phyloP scores from a whole-genome alignment of 306 rosid genomes.

The Dalbergia cochinchinensis region DNA sequence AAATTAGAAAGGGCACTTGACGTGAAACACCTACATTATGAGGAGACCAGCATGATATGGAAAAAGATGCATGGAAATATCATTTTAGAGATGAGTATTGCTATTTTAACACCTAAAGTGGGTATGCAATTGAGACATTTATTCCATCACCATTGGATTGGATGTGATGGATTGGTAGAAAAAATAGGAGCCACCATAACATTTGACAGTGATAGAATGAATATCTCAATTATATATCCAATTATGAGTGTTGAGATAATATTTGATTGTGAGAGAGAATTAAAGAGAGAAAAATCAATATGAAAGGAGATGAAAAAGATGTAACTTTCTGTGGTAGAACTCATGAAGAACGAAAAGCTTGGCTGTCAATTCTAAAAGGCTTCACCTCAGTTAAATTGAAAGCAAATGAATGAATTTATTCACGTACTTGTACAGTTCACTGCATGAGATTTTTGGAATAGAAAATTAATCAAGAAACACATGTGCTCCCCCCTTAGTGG shows the following conservation, averaged over 20 bases:
- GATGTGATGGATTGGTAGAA: too few species aligned
- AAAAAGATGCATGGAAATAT: slow-evolving; percentile 48
- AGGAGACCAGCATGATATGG: slow-evolving; percentile 38
- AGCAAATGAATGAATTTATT: background rate
- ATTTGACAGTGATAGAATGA: too few species aligned
- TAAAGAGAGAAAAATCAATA: slow-evolving; percentile 16
- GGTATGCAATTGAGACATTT: too few species aligned
- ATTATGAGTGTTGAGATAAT: too few species aligned
- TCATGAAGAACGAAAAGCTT: slow-evolving; percentile 24
- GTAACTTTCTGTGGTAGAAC: slow-evolving; percentile 22
- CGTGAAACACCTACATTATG: slow-evolving; percentile 42
- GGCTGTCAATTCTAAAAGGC: slow-evolving; percentile 31
- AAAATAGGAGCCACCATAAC: too few species aligned
- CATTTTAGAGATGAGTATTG: slow-evolving; percentile 29
- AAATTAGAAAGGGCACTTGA: slow-evolving; percentile 24
- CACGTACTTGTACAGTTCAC: background rate
- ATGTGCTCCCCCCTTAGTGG: too few species aligned
- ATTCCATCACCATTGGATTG: too few species aligned
- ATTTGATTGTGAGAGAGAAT: too few species aligned
- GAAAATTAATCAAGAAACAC: background rate
- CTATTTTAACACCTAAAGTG: too few species aligned
- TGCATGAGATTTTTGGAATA: slow-evolving; percentile 2
- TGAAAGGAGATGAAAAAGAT: slow-evolving; percentile 28
- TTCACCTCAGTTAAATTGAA: slow-evolving; percentile 29
- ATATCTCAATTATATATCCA: too few species aligned